Base-by-base conservation (phyloP, 164 flowering plant species). In the Piper betle region DNA sequence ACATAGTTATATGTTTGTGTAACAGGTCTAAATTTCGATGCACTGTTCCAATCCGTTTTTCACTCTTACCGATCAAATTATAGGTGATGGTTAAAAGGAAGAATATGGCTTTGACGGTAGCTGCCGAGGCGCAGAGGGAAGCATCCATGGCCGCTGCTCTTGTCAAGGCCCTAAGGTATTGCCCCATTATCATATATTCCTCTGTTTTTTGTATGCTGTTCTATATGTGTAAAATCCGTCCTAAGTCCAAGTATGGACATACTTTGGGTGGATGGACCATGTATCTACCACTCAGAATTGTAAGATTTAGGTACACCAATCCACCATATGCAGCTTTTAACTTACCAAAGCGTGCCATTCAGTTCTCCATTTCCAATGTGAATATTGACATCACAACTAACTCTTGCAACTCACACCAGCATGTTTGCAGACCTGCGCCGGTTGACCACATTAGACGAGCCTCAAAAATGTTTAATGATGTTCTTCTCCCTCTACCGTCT, bases 111-210 rank as follows among this genome's bases (percentile, higher is more conserved):
- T 76, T 91, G 70, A 43, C 77, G 69, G 83, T 88, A 50, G 96
- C 86, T 68, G 78, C 77, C 55, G 87, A 86, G 77, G 97, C 99
- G 70, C 91, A 90, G 57, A 81, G 78, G 66, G 97, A 93, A 72
- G 94, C 97, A 69, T 67, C 76, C 4, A 41, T 68, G 38, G 84
- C 97, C 64, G 77, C 88, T 69, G 62, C 70, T 66, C 83, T 93
- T 62, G 77, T 82, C 68, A 88, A 75, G 63, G 84, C 86, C 73
- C 79, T 91, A 6, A 69, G 89, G 97, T 78, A 37, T 46, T 3
- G 3, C 50, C 15, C 15, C 15, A 46, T 25, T 25, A 46, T 2
- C 11, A 0, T 6, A 10, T 15, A 46, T 46, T 46, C 50, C 50
- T 46, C 50, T 46, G 50, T 46, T 5, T 46, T 11, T 46, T 46